Base-by-base conservation (phyloP, 2,329 filamentous ascomycete genomes). In the Hymenoscyphus scutula region DNA sequence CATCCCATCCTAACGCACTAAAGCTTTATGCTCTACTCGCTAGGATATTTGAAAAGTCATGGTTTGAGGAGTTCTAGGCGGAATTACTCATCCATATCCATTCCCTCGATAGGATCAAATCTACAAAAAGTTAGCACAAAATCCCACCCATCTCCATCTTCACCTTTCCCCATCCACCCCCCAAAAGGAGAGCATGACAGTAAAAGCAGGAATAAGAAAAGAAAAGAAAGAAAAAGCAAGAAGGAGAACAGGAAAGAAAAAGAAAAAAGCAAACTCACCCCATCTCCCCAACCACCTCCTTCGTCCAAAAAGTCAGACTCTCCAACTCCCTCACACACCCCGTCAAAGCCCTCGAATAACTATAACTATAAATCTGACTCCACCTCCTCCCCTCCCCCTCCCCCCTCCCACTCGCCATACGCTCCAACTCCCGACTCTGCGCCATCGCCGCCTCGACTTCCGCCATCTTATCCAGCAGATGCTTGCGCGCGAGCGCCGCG, bases 321-420 rank as follows among this genome's bases (percentile, higher is more conserved):
- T 83, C 80, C 2, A 86, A 70, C 66, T 86, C 80, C 57, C 80
- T 78, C 79, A 71, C 84, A 65, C 67, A 84, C 3, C 80, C 80
- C 6, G 81, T 83, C 55, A 83, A 73, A 64, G 80, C 82, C 67
- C 83, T 79, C 62, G 80, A 81, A 68, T 83, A 83, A 1, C 78
- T 80, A 71, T 81, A 83, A 62, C 80, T 81, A 69, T 86, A 85
- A 62, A 86, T 82, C 68, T 85, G 81, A 37, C 78, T 79, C 82
- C 83, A 84, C 62, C 81, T 80, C 67, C 77, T 77, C 17, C 69
- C 77, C 57, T 56, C 64, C 65, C 61, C 71, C 68, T 67, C 58
- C 67, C 56, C 56, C 60, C 63, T 62, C 29, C n/a, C 56, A 37
- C 38, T 45, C 53, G 53, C 15, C 6, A 63, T 53, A 37, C 62